Conservation (phyloP, 371 early-diverging fungal species). For the Nosema muscidifuracis region DNA sequence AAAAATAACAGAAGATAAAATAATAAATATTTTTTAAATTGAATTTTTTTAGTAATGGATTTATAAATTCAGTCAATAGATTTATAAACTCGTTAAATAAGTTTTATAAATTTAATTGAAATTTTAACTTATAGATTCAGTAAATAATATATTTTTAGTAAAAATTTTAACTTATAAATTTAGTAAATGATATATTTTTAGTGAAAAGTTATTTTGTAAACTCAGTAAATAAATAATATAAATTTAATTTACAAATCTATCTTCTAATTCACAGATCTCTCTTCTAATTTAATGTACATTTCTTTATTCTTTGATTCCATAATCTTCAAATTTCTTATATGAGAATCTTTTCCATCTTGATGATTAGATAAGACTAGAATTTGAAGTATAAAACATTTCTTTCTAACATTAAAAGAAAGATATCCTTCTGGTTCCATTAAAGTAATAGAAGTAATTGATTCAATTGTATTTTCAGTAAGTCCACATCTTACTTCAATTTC, state of each 20-base stretch:
- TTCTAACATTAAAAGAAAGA: constrained; percentile 66
- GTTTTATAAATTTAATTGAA: too few relatives aligned
- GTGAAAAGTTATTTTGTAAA: too few relatives aligned
- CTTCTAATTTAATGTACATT: constrained; percentile 18
- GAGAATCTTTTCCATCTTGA: constrained; percentile 79
- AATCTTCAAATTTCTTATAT: constrained; percentile 71
- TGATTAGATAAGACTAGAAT: constrained; percentile 74
- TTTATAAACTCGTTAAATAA: too few relatives aligned
- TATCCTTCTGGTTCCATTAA: constrained; percentile 70
- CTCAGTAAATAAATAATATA: too few relatives aligned
- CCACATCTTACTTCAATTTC: constrained; percentile 70
- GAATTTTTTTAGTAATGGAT: too few relatives aligned
- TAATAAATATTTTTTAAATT: constrained; percentile 7
- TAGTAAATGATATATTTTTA: too few relatives aligned
- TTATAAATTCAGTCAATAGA: too few relatives aligned
- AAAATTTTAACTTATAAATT: too few relatives aligned
- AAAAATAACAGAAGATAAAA: constrained; percentile 26
- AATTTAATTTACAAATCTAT: background rate
- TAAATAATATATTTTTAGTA: too few relatives aligned
- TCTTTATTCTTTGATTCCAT: constrained; percentile 32
- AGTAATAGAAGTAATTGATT: constrained; percentile 63
- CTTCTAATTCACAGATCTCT: background rate
- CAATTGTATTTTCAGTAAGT: constrained; percentile 67
- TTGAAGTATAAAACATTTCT: constrained; percentile 67
- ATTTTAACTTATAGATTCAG: too few relatives aligned